phyloP scores from a whole-genome alignment of 2,329 filamentous ascomycete species.

The Diaporthe ampelina region DNA sequence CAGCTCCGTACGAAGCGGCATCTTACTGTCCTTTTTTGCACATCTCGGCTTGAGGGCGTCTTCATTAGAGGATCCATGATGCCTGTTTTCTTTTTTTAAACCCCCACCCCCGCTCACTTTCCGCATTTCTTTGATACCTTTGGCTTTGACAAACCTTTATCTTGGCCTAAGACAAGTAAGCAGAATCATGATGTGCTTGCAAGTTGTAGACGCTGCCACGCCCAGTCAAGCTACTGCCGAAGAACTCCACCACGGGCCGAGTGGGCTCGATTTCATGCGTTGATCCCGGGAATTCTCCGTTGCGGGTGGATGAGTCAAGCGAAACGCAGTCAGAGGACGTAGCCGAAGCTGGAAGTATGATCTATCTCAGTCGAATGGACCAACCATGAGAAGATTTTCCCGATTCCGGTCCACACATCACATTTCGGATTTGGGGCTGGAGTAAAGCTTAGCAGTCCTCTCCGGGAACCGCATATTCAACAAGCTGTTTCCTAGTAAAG shows the following conservation, averaged over 20 bases:
- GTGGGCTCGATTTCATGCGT: background rate
- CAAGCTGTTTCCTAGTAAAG: background rate
- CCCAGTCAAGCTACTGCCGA: background rate
- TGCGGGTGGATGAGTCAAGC: background rate
- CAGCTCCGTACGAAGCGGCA: background rate
- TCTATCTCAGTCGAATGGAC: background rate
- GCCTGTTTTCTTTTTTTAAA: background rate
- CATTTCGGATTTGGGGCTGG: background rate
- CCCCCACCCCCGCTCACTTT: background rate
- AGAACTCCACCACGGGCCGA: slow-evolving; percentile 13
- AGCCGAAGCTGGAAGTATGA: background rate
- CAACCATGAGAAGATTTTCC: background rate
- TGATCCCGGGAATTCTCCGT: background rate
- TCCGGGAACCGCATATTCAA: background rate
- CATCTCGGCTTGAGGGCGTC: background rate
- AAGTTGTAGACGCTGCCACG: background rate
- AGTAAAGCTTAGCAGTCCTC: background rate
- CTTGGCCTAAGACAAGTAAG: background rate
- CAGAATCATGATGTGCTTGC: background rate
- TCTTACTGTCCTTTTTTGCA: background rate
- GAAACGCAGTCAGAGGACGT: background rate
- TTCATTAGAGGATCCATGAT: background rate
- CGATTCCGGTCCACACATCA: background rate
- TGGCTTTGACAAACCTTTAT: too few species aligned
- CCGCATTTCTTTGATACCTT: background rate